These are phyloP conservation scores for Colletotrichum sp. DNA, from an alignment of 2,329 filamentous ascomycete species.

Conservation along the genomic window DNA sequence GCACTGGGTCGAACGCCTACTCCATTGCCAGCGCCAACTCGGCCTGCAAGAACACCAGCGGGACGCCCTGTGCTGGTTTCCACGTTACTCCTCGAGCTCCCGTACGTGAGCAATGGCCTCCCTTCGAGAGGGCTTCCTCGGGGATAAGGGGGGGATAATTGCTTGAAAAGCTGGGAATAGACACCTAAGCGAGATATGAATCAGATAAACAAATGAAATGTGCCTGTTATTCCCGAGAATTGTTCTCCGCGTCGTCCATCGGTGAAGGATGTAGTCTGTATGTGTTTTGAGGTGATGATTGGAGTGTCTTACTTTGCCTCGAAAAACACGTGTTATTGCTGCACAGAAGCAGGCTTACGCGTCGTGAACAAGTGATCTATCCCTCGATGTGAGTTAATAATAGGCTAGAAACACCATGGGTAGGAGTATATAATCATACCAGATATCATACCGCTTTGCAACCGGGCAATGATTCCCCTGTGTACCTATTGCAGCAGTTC, in stretches of 20 bases:
- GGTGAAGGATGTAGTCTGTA: neutral
- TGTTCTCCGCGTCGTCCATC: neutral
- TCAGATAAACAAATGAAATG: neutral
- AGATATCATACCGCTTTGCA: rapidly evolving
- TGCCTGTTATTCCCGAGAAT: rapidly evolving
- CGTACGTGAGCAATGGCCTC: neutral
- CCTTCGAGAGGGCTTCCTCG: neutral
- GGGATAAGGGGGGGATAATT: rapidly evolving
- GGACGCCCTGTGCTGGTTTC: neutral
- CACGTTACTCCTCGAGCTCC: neutral
- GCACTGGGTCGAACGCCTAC: neutral
- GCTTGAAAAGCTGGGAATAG: rapidly evolving
- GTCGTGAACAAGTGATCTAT: neutral
- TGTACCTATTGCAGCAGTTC: neutral
- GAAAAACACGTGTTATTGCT: neutral
- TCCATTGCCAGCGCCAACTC: neutral
- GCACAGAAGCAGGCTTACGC: neutral
- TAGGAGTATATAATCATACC: neutral
- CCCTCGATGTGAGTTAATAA: rapidly evolving
- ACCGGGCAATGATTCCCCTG: neutral
- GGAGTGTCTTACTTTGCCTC: rapidly evolving
- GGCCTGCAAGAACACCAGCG: neutral
- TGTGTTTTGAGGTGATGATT: neutral
- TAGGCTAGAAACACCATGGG: rapidly evolving
- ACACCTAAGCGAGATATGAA: neutral